These are phyloP conservation scores for Brassica hybrid DNA, from an alignment of 441 rosid genomes.

Conservation along the genomic window DNA sequence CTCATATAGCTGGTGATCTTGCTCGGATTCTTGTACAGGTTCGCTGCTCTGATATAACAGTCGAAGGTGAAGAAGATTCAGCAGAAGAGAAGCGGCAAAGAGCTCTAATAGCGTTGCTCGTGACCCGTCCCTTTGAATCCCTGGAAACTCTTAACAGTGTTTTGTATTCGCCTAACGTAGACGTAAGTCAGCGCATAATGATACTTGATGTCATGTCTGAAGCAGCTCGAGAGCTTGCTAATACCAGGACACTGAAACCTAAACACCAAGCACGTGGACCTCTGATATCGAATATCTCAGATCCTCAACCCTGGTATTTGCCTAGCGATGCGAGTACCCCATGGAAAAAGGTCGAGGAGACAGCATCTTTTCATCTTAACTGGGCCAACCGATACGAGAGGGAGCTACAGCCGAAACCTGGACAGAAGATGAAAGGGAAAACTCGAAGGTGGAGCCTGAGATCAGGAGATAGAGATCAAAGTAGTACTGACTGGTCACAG, in stretches of 20 bases:
- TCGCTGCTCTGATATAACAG: slow-evolving; percentile 87
- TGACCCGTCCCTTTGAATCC: slow-evolving; percentile 80
- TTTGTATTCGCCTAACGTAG: slow-evolving; percentile 87
- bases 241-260: slow-evolving; percentile 62
- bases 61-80: slow-evolving; percentile 96
- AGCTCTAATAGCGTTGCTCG: slow-evolving; percentile 83
- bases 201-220: slow-evolving; percentile 93
- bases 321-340: slow-evolving; percentile 78
- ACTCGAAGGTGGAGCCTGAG: slow-evolving; percentile 78
- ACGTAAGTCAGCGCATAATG: slow-evolving; percentile 96
- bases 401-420: slow-evolving; percentile 69
- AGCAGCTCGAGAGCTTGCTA: slow-evolving; percentile 94
- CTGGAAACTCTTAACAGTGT: slow-evolving; percentile 67
- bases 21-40: slow-evolving; percentile 81
- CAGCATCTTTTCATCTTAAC: slow-evolving; percentile 63
- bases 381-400: slow-evolving; percentile 91
- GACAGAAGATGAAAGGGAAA: slow-evolving; percentile 75
- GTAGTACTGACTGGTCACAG: slow-evolving; percentile 62
- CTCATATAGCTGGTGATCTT: slow-evolving; percentile 82
- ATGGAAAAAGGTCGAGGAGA: slow-evolving; percentile 82
- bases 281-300: slow-evolving; percentile 74
- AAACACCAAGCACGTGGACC: slow-evolving; percentile 55
- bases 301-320: slow-evolving; percentile 94
- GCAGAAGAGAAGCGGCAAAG: slow-evolving; percentile 95
- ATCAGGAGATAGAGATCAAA: slow-evolving; percentile 53